These are phyloP conservation scores for Piper longum DNA, from an alignment of 164 flowering plant genomes.

Conservation along the genomic window DNA sequence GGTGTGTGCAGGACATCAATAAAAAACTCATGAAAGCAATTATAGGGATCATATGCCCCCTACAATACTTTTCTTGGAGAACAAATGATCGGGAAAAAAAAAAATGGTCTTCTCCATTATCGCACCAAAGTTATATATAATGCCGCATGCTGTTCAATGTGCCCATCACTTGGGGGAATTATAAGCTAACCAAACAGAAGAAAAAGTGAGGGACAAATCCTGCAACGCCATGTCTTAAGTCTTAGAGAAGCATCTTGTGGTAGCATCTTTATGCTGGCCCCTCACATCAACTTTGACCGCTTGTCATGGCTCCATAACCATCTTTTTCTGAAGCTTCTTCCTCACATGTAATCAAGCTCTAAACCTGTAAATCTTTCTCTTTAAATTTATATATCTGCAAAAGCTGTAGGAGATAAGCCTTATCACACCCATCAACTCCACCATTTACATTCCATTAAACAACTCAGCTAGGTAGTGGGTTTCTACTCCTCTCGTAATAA, in stretches of 20 bases:
- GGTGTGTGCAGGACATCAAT: too few species aligned
- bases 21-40: too few species aligned
- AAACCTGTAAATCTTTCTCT: not conserved
- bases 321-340: not conserved
- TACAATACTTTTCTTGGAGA: not conserved
- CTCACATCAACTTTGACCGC: not conserved
- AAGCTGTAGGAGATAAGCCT: not conserved
- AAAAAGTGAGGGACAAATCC: not conserved
- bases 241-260: not conserved
- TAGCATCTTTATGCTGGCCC: constrained; percentile 3
- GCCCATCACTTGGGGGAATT: not conserved
- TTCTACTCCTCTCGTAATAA: too few species aligned
- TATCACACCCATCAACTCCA: not conserved
- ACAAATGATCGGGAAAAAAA: not conserved
- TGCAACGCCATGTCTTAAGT: not conserved
- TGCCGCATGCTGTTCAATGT: not conserved
- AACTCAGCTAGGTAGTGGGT: not conserved
- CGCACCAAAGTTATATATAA: not conserved
- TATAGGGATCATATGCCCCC: too few species aligned
- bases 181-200: not conserved
- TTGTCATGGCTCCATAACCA: not conserved
- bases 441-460: not conserved
- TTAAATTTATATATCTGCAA: not conserved
- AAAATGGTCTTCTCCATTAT: not conserved
- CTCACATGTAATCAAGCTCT: not conserved